Evolutionary conservation across 1,139 yeast genomes (phyloP).

Genomic region (Scheffersomyces cryptocercus): DNA sequence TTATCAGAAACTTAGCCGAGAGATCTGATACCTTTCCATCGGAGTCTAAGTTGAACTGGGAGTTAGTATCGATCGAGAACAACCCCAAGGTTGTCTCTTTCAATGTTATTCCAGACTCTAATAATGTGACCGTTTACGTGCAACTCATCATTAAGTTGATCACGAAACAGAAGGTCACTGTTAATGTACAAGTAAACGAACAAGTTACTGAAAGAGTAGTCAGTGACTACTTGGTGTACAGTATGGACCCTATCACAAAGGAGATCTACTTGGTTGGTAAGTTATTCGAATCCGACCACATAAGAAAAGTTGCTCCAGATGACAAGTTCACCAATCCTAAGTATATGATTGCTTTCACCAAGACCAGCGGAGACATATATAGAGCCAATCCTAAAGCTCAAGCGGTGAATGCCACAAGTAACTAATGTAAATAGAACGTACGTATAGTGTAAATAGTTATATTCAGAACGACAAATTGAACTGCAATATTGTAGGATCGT

Average conservation of each 20-base stretch:
- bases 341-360: conserved; percentile 22
- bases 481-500: too few species aligned
- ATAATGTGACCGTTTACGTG: conserved; percentile 65
- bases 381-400: conserved; percentile 16
- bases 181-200: conserved; percentile 38
- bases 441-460: too few species aligned
- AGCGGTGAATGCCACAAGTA: not conserved
- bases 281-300: conserved; percentile 65
- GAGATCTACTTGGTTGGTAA: conserved; percentile 76
- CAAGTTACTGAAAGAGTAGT: conserved; percentile 55
- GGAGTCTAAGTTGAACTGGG: conserved; percentile 69
- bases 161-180: conserved; percentile 68
- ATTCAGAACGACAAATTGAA: too few species aligned
- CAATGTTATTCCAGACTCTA: conserved; percentile 60
- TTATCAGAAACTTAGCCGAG: conserved; percentile 29
- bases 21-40: conserved; percentile 60
- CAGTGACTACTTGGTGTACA: conserved; percentile 72
- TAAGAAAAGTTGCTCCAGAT: conserved; percentile 38
- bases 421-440: not conserved
- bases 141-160: conserved; percentile 78
- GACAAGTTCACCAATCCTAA: conserved; percentile 35
- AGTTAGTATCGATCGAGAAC: conserved; percentile 64
- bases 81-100: conserved; percentile 74
- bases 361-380: conserved; percentile 50
- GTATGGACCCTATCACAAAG: conserved; percentile 71